Base-by-base conservation (phyloP, 129 eudicot species). In the Deinandra increscens region DNA sequence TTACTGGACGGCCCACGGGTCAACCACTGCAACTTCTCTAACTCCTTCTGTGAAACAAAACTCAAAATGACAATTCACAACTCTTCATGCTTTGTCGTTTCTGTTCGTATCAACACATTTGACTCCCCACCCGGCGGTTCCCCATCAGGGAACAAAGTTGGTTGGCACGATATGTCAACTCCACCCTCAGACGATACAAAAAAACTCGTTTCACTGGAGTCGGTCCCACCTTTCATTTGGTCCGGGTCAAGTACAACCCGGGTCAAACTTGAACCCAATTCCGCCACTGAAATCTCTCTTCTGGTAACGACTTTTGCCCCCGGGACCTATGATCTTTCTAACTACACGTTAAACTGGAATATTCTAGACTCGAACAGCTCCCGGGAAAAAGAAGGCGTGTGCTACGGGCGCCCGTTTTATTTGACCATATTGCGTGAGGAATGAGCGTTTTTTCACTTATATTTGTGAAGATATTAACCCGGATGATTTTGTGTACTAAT, bases 281-380 rank as follows among this genome's bases (percentile, higher is more conserved):
- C 98, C 50, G 81, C 88, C 2, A 71, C 79, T 1, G 87, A 86
- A 68, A 51, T 89, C 15, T 81, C 84, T 55, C 79, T 93, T 15
- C 76, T 83, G 59, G 67, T 85, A 19, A 83, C 88, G 6, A 86
- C 88, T 13, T 93, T 93, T 76, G 71, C 90, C 19, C 95, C 95
- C 7, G 98, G 98, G 2, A 89, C 88, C 9, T 89, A 83, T 10
- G 98, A 93, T 69, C 67, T 93, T 11, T 93, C 98, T 8, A 89
- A 93, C 79, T 93, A 86, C 80, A 69, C 81, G 11, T 75, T 93
- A 75, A 81, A 74, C 55, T 93, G 98, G 98, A 87, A 60, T 68
- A 48, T 83, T 51, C n/a, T 66, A 36, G 62, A 78, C 23, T 60
- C 81, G 13, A 51, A 39, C 13, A 71, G 79, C 60, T 51, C 34